Evolutionary conservation across 139 green algal genomes (phyloP).

Genomic region (Pseudopediastrum boryanum): DNA sequence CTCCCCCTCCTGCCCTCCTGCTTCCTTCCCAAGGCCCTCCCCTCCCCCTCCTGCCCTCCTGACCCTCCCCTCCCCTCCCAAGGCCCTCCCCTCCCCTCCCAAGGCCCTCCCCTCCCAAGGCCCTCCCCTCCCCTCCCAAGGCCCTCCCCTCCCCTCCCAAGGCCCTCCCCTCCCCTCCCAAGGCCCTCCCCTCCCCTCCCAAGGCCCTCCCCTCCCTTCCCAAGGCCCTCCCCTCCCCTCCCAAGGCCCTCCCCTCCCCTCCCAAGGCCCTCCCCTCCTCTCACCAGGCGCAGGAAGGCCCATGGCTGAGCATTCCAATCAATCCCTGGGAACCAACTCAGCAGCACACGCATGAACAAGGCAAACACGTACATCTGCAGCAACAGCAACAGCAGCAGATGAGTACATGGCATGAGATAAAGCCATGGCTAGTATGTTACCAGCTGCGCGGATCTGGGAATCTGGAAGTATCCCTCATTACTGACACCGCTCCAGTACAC

Average conservation of each 20-base stretch:
- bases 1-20: background rate
- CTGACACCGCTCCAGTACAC: too few species aligned
- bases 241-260: background rate
- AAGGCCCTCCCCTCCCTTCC: background rate
- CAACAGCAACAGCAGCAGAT: background rate
- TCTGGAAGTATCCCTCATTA: too few species aligned
- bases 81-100: background rate
- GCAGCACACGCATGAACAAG: conserved; percentile 94
- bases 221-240: background rate
- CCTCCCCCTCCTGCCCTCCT: too few species aligned
- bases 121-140: background rate
- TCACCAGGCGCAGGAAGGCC: conserved; percentile 88
- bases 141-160: background rate
- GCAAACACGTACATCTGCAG: conserved; percentile 93
- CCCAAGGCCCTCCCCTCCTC: background rate
- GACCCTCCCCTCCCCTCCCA: background rate
- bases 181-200: conserved; percentile 47
- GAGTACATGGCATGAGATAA: too few species aligned
- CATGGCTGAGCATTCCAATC: conserved; percentile 95
- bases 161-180: conserved; percentile 45
- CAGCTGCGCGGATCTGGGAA: too few species aligned
- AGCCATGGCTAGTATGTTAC: too few species aligned
- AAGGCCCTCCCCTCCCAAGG: background rate
- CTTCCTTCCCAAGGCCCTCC: background rate
- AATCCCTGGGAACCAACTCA: conserved; percentile 96